phyloP scores from a whole-genome alignment of 2,329 filamentous ascomycete species.

The Clarireedia monteithiana region DNA sequence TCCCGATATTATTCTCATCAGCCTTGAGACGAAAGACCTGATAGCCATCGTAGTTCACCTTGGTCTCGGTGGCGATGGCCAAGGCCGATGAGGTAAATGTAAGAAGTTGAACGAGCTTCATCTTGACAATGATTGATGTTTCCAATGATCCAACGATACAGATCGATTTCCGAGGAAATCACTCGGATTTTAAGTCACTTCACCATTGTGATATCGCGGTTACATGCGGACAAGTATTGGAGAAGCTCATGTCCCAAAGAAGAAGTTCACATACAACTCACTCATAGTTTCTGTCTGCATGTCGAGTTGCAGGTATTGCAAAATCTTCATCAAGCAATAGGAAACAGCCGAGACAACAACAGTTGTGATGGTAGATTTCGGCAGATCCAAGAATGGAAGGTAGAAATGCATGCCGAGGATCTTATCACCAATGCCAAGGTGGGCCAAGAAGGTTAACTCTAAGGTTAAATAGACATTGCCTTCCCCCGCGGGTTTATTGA shows the following conservation, averaged over 20 bases:
- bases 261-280: background rate
- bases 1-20: slow-evolving; percentile 27
- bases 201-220: background rate
- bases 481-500: background rate
- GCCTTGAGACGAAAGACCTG: slow-evolving; percentile 33
- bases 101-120: slow-evolving; percentile 1
- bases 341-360: background rate
- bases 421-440: slow-evolving; percentile 4
- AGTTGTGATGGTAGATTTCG: background rate
- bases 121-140: background rate
- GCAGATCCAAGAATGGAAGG: slow-evolving; percentile 4
- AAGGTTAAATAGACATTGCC: slow-evolving; percentile 5
- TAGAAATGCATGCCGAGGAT: slow-evolving; percentile 1
- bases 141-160: background rate
- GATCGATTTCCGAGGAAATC: background rate
- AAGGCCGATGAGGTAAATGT: background rate
- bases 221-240: background rate
- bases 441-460: slow-evolving; percentile 1
- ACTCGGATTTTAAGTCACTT: background rate
- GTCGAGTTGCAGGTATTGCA: background rate
- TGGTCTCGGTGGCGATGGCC: slow-evolving; percentile 2
- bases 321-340: background rate
- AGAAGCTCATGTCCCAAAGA: background rate
- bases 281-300: background rate
- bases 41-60: slow-evolving; percentile 34